phyloP scores from a whole-genome alignment of 805 yeast species.

The Metschnikowia bowlesiae region DNA sequence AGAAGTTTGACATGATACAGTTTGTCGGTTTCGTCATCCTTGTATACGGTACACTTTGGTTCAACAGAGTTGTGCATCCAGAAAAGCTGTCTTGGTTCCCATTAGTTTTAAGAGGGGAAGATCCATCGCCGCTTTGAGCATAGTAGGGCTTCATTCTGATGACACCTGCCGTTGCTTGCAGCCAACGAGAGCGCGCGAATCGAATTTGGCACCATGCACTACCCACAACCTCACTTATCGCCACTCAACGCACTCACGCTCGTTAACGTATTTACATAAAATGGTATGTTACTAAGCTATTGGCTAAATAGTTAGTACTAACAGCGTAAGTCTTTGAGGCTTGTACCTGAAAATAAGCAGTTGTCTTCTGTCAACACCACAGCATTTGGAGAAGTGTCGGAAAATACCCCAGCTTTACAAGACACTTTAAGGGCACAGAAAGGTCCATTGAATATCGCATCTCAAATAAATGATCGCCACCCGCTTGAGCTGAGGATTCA shows the following conservation, averaged over 20 bases:
- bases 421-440: conserved; percentile 63
- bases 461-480: conserved; percentile 72
- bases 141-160: not conserved
- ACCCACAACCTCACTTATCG: conserved; percentile 1
- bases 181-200: not conserved
- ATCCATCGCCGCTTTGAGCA: not conserved
- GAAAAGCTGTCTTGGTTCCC: conserved; percentile 49
- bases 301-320: conserved; percentile 3
- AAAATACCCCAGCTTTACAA: conserved; percentile 64
- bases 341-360: conserved; percentile 51
- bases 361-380: conserved; percentile 47
- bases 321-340: conserved; percentile 39
- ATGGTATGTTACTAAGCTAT: conserved; percentile 9
- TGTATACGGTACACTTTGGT: conserved; percentile 69
- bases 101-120: conserved; percentile 28
- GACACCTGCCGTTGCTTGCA: not conserved
- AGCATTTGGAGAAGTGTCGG: conserved; percentile 51
- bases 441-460: conserved; percentile 57
- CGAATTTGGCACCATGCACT: conserved; percentile 1
- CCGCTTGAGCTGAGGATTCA: conserved; percentile 75
- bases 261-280: not conserved
- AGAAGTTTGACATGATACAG: conserved; percentile 58
- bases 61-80: conserved; percentile 63
- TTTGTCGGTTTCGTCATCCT: conserved; percentile 57
- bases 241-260: not conserved